Evolutionary conservation across 306 rosid genomes (phyloP).

Genomic region (Clitoria ternatea): DNA sequence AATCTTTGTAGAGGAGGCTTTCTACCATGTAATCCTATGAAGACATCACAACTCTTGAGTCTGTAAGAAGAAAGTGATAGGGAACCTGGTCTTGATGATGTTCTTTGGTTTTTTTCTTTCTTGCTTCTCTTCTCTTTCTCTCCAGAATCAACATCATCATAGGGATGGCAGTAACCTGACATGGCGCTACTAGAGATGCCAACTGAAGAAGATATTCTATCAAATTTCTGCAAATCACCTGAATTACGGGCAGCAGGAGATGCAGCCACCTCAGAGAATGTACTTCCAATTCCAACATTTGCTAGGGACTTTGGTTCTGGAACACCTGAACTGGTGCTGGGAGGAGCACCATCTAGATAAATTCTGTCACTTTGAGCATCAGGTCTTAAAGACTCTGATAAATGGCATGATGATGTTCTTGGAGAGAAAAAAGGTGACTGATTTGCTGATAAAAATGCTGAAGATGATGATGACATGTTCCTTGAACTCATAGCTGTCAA

Average conservation of each 20-base stretch:
- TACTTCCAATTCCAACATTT: conserved; percentile 36
- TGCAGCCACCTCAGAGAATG: conserved; percentile 44
- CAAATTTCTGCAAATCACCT: conserved; percentile 51
- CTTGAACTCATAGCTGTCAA: conserved; percentile 56
- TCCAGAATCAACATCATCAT: conserved; percentile 45
- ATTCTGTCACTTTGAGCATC: conserved; percentile 51
- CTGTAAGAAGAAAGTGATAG: conserved; percentile 65
- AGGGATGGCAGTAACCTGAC: conserved; percentile 47
- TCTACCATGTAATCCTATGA: conserved; percentile 74
- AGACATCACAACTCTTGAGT: conserved; percentile 74
- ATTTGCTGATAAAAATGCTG: conserved; percentile 74
- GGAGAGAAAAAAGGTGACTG: conserved; percentile 97
- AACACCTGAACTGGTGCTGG: conserved; percentile 47
- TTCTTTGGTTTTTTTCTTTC: conserved; percentile 38
- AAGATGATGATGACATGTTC: conserved; percentile 78
- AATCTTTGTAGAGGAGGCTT: conserved; percentile 67
- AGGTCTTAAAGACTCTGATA: conserved; percentile 51
- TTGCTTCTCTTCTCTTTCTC: conserved; percentile 51
- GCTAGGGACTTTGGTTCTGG: conserved; percentile 46
- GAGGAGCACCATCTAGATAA: conserved; percentile 41
- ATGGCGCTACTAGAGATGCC: conserved; percentile 61
- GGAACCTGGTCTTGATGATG: conserved; percentile 46
- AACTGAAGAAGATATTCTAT: conserved; percentile 50
- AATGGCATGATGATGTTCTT: conserved; percentile 62
- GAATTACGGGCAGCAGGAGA: conserved; percentile 46